Conservation (phyloP, 2,329 filamentous ascomycete genomes). For the Catunica adiposa region DNA sequence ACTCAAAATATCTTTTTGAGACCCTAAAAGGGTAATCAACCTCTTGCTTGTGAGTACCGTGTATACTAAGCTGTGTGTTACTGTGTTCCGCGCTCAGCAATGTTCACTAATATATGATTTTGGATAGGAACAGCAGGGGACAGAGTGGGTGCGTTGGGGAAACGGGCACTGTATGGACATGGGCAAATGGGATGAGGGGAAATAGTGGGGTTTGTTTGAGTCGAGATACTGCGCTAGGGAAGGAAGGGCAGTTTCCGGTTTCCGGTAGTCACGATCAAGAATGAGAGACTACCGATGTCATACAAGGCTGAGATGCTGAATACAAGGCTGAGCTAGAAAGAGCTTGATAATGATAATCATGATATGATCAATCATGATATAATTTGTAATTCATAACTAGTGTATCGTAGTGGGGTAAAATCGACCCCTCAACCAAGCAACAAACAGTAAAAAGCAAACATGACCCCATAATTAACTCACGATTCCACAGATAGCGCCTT, state of each 20-base stretch:
- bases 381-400: not conserved
- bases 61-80: not conserved
- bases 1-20: slow-evolving; percentile 4
- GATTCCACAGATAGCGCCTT: slow-evolving; percentile 65
- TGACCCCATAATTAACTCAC: slow-evolving; percentile 25
- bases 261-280: too few relatives aligned
- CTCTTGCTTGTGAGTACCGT: not conserved
- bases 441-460: too few relatives aligned
- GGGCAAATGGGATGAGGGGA: not conserved
- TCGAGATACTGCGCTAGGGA: too few relatives aligned
- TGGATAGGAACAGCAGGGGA: not conserved
- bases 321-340: not conserved
- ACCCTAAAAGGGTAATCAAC: not conserved
- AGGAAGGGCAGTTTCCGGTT: too few relatives aligned
- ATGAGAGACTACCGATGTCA: not conserved
- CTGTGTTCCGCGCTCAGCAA: not conserved
- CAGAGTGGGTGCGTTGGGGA: not conserved
- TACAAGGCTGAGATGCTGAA: not conserved
- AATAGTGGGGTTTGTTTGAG: not conserved
- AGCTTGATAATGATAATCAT: not conserved
- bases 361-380: not conserved
- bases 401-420: too few relatives aligned
- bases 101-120: not conserved
- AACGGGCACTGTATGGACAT: not conserved
- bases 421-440: not conserved